A percentile compares a stretch with the other conserved stretches of the same genome.
Evolutionary conservation across 352 stramenopile genomes (phyloP).

Genomic region (Globisporangium radiosum): DNA sequence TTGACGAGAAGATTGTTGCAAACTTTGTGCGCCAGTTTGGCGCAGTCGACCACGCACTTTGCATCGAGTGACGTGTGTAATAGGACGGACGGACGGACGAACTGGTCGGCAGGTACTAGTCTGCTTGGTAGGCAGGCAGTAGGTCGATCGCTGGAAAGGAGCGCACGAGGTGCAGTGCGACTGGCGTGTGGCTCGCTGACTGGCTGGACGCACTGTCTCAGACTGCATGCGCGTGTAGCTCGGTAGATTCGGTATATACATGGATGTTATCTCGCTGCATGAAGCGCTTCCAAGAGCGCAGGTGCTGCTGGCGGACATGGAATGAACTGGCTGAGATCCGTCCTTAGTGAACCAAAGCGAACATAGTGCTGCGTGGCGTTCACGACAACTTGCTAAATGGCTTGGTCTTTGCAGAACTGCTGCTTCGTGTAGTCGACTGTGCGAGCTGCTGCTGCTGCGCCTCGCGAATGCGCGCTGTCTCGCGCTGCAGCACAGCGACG

Average conservation of each 20-base stretch:
- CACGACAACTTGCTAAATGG: slow-evolving; percentile 1
- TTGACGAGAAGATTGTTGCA: slow-evolving; percentile 74
- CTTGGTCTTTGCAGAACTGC: slow-evolving; percentile 14
- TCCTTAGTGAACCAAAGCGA: no score
- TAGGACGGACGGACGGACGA: background rate
- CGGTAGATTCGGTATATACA: background rate
- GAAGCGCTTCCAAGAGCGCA: background rate
- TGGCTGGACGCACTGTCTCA: no score
- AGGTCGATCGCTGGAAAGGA: no score
- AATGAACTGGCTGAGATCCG: no score
- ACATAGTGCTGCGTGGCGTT: background rate
- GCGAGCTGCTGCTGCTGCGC: slow-evolving; percentile 42
- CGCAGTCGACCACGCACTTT: slow-evolving; percentile 24
- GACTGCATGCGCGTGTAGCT: background rate
- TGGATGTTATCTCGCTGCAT: background rate
- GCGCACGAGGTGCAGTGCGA: no score
- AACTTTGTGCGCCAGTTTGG: slow-evolving; percentile 47
- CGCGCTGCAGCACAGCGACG: slow-evolving; percentile 43
- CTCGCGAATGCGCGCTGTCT: slow-evolving; percentile 48
- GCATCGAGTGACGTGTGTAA: slow-evolving; percentile 25
- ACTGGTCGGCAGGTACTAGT: background rate
- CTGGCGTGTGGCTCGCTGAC: no score
- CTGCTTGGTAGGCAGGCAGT: no score
- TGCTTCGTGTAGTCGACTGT: slow-evolving; percentile 9
- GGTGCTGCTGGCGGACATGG: background rate